phyloP scores from a whole-genome alignment of 805 yeast species.

The Ascoidea tarda region DNA sequence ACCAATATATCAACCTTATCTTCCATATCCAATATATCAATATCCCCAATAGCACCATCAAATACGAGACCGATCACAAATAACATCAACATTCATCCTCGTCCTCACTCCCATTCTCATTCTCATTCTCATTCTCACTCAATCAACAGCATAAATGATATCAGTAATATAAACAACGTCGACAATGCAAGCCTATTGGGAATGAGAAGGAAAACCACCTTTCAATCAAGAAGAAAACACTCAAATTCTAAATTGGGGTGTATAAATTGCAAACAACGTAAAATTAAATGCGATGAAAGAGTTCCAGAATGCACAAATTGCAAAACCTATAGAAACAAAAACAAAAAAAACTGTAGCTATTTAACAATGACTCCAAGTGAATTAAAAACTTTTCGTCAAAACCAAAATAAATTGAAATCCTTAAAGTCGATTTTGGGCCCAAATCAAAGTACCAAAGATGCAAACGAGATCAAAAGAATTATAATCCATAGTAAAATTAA shows the following conservation, averaged over 20 bases:
- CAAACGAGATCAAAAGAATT: too few relatives aligned
- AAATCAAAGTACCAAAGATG: too few relatives aligned
- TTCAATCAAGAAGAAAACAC: constrained; percentile 34
- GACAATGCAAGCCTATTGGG: neutral
- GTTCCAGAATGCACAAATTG: constrained; percentile 47
- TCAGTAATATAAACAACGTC: neutral
- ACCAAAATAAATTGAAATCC: too few relatives aligned
- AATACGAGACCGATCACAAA: neutral
- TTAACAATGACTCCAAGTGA: neutral
- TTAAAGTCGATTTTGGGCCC: too few relatives aligned
- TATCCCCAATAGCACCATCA: neutral
- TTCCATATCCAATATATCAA: too few relatives aligned
- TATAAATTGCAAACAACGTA: constrained; percentile 46
- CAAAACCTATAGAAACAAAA: constrained; percentile 1
- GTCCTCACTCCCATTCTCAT: neutral
- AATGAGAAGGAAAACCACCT: neutral
- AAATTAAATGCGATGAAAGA: constrained; percentile 53
- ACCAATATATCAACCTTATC: too few relatives aligned
- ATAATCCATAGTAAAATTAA: too few relatives aligned
- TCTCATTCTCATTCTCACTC: neutral
- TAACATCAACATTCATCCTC: neutral
- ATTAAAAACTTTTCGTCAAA: neutral
- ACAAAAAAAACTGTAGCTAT: neutral
- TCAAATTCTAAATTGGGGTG: constrained; percentile 64
- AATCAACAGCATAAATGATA: neutral